Conservation (phyloP, 257 asterid genomes). For the Petunia secreta region DNA sequence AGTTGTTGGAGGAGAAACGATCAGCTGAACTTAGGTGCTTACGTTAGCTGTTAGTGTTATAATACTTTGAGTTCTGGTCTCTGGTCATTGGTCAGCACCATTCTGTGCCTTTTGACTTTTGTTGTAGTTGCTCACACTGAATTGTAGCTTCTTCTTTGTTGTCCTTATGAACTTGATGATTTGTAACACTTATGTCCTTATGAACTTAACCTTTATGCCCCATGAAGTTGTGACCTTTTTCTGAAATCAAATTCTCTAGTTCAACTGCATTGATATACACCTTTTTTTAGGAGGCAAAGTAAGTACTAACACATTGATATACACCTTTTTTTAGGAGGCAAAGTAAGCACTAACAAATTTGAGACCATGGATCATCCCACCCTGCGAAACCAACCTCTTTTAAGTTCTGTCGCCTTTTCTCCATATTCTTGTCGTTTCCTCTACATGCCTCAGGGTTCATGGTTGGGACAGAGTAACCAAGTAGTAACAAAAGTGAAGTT, state of each 20-base stretch:
- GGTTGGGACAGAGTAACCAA: neutral
- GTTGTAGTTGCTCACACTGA: slow-evolving; percentile 21
- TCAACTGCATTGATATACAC: neutral
- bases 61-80: neutral
- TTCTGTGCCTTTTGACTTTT: neutral
- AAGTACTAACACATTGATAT: neutral
- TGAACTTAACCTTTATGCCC: neutral
- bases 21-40: slow-evolving; percentile 87
- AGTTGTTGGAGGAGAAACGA: slow-evolving; percentile 85
- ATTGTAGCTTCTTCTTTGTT: slow-evolving; percentile 11
- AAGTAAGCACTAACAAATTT: neutral
- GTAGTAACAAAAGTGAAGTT: neutral
- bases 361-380: slow-evolving; percentile 1
- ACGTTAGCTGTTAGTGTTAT: neutral
- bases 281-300: neutral
- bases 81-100: neutral
- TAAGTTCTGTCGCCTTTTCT: neutral
- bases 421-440: neutral
- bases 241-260: neutral
- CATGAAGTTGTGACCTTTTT: neutral
- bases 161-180: neutral
- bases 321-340: neutral
- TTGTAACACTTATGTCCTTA: neutral
- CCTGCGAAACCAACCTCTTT: neutral
- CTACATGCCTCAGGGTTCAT: neutral